A percentile compares a stretch with the other conserved stretches of the same genome.
phyloP scores from a whole-genome alignment of 192 early-diverging fungal genomes.

The Umbelopsis isabellina region DNA sequence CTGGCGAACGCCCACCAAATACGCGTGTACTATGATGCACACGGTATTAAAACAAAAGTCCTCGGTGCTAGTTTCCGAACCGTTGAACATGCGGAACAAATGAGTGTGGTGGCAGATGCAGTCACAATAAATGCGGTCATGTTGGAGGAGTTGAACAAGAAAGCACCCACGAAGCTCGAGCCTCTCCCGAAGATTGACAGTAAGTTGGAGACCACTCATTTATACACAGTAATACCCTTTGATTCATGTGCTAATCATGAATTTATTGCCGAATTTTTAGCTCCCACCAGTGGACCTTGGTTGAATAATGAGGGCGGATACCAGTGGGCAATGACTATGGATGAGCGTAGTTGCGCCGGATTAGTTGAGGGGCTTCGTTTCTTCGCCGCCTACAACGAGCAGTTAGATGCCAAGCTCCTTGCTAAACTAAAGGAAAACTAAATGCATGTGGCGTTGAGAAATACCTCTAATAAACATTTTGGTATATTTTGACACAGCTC shows the following conservation, averaged over 20 bases:
- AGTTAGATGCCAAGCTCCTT: conserved; percentile 5
- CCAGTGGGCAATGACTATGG: conserved; percentile 9
- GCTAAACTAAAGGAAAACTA: background rate
- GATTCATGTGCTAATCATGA: background rate
- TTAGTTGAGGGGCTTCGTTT: conserved; percentile 13
- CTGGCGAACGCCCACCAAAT: conserved; percentile 16
- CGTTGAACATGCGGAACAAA: background rate
- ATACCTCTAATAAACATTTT: background rate
- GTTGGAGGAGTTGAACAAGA: conserved; percentile 8
- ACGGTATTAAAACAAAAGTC: conserved; percentile 15
- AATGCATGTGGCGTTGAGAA: too few relatives aligned
- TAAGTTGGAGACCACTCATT: background rate
- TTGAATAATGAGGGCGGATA: conserved; percentile 13
- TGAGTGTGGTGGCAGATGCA: conserved; percentile 15
- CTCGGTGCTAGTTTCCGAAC: conserved; percentile 22
- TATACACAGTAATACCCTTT: background rate
- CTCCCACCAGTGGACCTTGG: background rate
- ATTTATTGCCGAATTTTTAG: background rate
- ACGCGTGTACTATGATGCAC: conserved; percentile 11
- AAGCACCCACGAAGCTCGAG: background rate
- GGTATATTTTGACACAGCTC: too few relatives aligned
- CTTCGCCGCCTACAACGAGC: conserved; percentile 16
- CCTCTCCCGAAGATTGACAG: background rate
- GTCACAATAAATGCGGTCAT: conserved; percentile 8
- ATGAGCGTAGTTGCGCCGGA: background rate